A percentile compares a stretch with the other conserved stretches of the same genome.
Conservation (phyloP, 169 alveolate genomes). For the Plasmodium gaboni region DNA sequence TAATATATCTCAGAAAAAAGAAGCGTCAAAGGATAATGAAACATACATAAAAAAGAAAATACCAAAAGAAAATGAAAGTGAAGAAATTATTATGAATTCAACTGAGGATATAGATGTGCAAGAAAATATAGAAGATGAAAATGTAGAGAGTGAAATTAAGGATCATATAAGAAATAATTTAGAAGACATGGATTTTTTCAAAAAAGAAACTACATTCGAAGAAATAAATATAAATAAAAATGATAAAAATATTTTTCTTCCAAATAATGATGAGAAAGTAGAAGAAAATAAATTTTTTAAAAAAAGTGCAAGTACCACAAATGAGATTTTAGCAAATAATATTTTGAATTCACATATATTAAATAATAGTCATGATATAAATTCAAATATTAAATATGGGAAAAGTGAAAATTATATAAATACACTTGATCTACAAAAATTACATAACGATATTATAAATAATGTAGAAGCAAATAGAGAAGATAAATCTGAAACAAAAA, state of each 20-base stretch:
- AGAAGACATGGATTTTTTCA: background rate
- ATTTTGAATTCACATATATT: background rate
- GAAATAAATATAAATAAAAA: background rate
- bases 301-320: no score
- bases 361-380: conserved; percentile 12
- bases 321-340: background rate
- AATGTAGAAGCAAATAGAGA: background rate
- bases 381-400: conserved; percentile 15
- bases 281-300: no score
- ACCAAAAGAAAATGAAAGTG: background rate
- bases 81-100: background rate
- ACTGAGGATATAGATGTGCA: background rate
- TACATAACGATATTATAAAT: background rate
- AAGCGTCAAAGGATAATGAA: background rate
- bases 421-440: background rate
- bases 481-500: background rate
- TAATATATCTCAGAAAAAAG: background rate
- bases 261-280: background rate
- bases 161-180: background rate
- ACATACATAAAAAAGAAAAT: no score
- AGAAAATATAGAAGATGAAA: conserved; percentile 5
- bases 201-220: background rate
- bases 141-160: background rate
- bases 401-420: background rate
- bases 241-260: background rate